Conservation (phyloP, 2,329 filamentous ascomycete species). For the Elsinoe arachidis region DNA sequence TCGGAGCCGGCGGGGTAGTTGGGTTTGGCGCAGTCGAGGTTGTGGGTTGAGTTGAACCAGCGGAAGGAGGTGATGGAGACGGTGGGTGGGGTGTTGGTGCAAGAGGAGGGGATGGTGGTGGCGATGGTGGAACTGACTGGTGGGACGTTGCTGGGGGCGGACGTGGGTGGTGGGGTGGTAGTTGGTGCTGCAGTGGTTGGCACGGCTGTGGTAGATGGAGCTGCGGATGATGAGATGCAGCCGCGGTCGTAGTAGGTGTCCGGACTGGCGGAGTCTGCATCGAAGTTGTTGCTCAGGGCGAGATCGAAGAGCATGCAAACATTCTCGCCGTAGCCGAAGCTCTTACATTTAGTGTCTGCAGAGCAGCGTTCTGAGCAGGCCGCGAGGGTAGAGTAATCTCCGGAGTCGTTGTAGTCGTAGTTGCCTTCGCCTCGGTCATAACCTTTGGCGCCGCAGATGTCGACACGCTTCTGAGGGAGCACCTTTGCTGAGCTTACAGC, state of each 20-base stretch:
- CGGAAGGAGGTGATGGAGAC: conserved; percentile 11
- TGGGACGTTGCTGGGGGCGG: background rate
- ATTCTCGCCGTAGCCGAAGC: conserved; percentile 8
- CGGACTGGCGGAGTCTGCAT: background rate
- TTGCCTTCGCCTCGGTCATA: conserved; percentile 9
- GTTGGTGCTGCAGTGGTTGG: background rate
- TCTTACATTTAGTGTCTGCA: conserved; percentile 1
- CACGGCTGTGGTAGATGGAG: background rate
- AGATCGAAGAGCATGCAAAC: conserved; percentile 12
- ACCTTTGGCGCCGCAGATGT: conserved; percentile 6
- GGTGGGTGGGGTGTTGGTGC: background rate
- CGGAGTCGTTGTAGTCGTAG: conserved; percentile 10
- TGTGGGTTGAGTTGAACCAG: conserved; percentile 12
- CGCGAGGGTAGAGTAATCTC: background rate
- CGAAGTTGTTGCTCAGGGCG: conserved; percentile 6
- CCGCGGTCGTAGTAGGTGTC: conserved; percentile 11
- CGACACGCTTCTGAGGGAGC: background rate
- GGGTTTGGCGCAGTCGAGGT: conserved; percentile 12
- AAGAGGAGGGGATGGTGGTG: background rate
- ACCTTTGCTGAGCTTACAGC: background rate
- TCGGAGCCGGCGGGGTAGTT: conserved; percentile 1
- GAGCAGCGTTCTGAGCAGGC: conserved; percentile 1
- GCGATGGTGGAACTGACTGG: background rate
- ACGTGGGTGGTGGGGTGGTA: background rate
- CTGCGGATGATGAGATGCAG: background rate